A percentile compares a stretch with the other conserved stretches of the same genome.
phyloP scores from a whole-genome alignment of 345 rosid species.

The Rhodamnia argentea region DNA sequence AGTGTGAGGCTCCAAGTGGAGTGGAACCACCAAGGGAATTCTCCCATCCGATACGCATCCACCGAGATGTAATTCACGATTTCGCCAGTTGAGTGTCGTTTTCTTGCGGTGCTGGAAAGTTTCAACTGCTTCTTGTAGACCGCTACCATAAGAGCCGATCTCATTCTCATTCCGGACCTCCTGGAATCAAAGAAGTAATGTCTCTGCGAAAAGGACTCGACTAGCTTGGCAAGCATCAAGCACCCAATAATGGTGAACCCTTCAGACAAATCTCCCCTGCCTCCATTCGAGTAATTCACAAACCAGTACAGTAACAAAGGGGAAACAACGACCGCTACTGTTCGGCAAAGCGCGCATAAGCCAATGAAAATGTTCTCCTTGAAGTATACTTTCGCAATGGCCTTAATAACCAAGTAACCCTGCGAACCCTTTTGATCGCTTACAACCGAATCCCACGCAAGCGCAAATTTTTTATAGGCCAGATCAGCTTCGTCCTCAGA shows the following conservation, averaged over 20 bases:
- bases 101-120: constrained; percentile 57
- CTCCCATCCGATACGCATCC: constrained; percentile 81
- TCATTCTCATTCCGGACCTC: constrained; percentile 64
- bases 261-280: constrained; percentile 17
- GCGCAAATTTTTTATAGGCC: constrained; percentile 4
- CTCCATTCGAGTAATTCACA: constrained; percentile 37
- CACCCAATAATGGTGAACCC: constrained; percentile 32
- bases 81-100: constrained; percentile 64
- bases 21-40: constrained; percentile 75
- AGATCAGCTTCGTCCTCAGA: constrained; percentile 9
- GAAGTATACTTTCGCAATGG: constrained; percentile 34
- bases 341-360: constrained; percentile 37
- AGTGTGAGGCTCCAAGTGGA: constrained; percentile 33
- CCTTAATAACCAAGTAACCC: constrained; percentile 2
- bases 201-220: constrained; percentile 35
- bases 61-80: constrained; percentile 65
- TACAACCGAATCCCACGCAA: not conserved
- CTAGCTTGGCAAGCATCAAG: constrained; percentile 40
- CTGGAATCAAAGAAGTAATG: constrained; percentile 52
- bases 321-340: constrained; percentile 30
- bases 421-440: not conserved
- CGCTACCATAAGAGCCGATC: constrained; percentile 69
- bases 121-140: constrained; percentile 51
- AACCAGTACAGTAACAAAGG: constrained; percentile 26
- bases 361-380: constrained; percentile 43